Conservation (phyloP, 257 asterid species). For the Orobanche coerulescens region DNA sequence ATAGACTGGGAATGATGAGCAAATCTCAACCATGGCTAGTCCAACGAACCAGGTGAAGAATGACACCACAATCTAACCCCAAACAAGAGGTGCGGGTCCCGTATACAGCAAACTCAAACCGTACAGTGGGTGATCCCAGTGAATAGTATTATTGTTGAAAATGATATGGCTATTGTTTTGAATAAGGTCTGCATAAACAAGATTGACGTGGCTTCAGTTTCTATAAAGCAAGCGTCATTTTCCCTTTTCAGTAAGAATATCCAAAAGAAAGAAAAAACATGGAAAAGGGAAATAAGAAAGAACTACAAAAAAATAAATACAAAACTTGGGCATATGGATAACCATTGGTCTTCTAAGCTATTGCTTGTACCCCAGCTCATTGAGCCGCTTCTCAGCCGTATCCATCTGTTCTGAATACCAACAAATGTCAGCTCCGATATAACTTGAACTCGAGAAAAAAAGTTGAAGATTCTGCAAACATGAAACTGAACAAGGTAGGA, state of each 20-base stretch:
- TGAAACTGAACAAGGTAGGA: not conserved
- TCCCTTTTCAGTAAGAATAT: no score
- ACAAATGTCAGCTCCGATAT: not conserved
- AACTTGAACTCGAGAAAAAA: not conserved
- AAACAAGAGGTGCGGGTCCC: slow-evolving; percentile 37
- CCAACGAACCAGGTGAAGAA: no score
- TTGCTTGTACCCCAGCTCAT: slow-evolving; percentile 51
- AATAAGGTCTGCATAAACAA: no score
- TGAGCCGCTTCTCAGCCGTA: slow-evolving; percentile 39
- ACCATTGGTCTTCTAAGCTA: slow-evolving; percentile 44
- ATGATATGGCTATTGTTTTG: slow-evolving; percentile 40
- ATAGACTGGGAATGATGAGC: no score
- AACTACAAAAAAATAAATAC: no score
- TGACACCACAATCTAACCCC: no score
- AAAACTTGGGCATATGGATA: not conserved
- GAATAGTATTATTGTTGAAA: slow-evolving; percentile 39
- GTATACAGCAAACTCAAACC: slow-evolving; percentile 37
- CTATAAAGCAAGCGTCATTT: no score
- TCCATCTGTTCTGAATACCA: slow-evolving; percentile 23
- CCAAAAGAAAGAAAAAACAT: slow-evolving; percentile 3
- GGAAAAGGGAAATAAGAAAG: no score
- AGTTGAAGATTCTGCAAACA: no score
- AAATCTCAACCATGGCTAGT: no score
- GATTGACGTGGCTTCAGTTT: no score
- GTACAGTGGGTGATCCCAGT: slow-evolving; percentile 43